A percentile compares a stretch with the other conserved stretches of the same genome.
phyloP scores from a whole-genome alignment of 441 rosid genomes.

The Euphorbia celastroides region DNA sequence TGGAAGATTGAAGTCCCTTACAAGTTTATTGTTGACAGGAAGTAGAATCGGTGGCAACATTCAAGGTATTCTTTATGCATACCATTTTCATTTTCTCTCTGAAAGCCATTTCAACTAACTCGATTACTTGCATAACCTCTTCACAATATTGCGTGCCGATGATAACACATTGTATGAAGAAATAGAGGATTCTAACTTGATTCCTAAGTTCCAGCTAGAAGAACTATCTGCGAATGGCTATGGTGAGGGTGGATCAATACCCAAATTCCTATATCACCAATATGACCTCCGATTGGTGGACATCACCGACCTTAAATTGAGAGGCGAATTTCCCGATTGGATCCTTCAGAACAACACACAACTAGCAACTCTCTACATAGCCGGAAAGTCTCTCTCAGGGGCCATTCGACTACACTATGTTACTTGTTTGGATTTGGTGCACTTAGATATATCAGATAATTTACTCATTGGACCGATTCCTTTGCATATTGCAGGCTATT shows the following conservation, averaged over 20 bases:
- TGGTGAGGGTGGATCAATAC: conserved; percentile 6
- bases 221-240: not conserved
- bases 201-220: conserved; percentile 15
- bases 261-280: conserved; percentile 25
- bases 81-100: not conserved
- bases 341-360: conserved; percentile 20
- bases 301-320: conserved; percentile 11
- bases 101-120: not conserved
- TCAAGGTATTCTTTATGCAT: not conserved
- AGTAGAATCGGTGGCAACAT: not conserved
- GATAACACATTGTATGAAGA: conserved; percentile 1
- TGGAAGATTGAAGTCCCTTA: not conserved
- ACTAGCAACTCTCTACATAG: not conserved
- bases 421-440: not conserved
- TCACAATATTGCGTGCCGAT: conserved; percentile 14
- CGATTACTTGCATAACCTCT: not conserved
- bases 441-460: conserved; percentile 18
- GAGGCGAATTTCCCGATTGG: not conserved
- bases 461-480: not conserved
- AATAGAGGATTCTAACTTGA: not conserved
- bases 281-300: not conserved
- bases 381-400: conserved; percentile 19
- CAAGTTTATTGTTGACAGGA: not conserved
- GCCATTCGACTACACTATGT: conserved; percentile 12
- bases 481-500: not conserved